These are phyloP conservation scores for Malus hybrid DNA, from an alignment of 331 rosid species.

Conservation along the genomic window DNA sequence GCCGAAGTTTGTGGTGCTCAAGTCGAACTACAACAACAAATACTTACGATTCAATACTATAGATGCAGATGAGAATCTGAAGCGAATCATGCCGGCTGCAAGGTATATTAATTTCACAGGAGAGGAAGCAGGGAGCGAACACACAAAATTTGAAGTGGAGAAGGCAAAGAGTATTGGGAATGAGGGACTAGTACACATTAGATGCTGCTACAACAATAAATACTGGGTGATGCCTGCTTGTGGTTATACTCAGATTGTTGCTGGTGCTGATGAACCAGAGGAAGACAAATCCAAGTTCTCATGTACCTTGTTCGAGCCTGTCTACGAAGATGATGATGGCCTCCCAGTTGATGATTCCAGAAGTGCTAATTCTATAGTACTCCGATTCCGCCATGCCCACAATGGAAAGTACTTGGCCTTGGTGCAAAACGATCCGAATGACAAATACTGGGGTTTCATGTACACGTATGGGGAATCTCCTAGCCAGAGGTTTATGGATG, in stretches of 20 bases:
- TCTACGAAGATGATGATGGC: neutral
- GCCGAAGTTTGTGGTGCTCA: neutral
- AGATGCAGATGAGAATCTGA: neutral
- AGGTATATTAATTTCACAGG: neutral
- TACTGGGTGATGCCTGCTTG: neutral
- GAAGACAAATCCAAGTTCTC: neutral
- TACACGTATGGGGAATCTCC: neutral
- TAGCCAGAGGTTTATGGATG: neutral
- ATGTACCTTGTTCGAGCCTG: constrained; percentile 11
- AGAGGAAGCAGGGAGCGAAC: neutral
- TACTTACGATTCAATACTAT: neutral
- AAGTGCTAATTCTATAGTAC: neutral
- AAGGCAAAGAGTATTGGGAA: neutral
- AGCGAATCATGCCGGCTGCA: neutral
- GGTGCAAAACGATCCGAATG: neutral
- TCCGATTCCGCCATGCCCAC: neutral
- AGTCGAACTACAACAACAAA: neutral
- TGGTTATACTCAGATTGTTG: neutral
- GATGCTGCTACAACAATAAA: constrained; percentile 12
- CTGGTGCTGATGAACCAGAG: neutral
- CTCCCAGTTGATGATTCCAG: neutral
- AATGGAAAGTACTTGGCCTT: neutral
- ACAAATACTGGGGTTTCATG: neutral
- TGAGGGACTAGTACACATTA: neutral
- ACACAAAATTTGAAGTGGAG: constrained; percentile 5